phyloP scores from a whole-genome alignment of 208 protist genomes.

The Tetramitus jugosus region DNA sequence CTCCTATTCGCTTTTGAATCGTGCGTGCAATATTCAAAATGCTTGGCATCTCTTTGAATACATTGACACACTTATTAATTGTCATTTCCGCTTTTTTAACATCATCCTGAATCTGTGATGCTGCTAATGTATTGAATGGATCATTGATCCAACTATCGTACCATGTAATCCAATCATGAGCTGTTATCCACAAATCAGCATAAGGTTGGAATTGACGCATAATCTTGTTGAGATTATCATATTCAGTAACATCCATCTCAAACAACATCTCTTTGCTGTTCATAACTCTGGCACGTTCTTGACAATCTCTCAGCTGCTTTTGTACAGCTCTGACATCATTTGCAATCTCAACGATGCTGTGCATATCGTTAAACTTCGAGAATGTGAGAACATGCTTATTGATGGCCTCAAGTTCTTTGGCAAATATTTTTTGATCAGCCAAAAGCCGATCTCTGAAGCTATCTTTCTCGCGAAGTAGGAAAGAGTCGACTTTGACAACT shows the following conservation, averaged over 20 bases:
- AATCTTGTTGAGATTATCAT: slow-evolving; percentile 68
- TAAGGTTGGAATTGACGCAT: slow-evolving; percentile 89
- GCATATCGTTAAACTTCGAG: slow-evolving; percentile 68
- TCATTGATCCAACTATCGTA: slow-evolving; percentile 65
- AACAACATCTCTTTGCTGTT: slow-evolving; percentile 88
- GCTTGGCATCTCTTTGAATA: slow-evolving; percentile 61
- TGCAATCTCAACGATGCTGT: slow-evolving; percentile 70
- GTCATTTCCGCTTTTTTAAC: slow-evolving; percentile 59
- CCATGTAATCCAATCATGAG: slow-evolving; percentile 67
- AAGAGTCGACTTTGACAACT: slow-evolving; percentile 48
- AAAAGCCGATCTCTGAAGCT: slow-evolving; percentile 40
- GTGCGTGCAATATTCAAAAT: slow-evolving; percentile 71
- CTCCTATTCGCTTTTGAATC: slow-evolving; percentile 73
- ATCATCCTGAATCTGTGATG: slow-evolving; percentile 73
- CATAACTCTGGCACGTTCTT: slow-evolving; percentile 74
- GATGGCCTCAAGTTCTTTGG: slow-evolving; percentile 69
- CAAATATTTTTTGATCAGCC: slow-evolving; percentile 71
- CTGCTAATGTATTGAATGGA: slow-evolving; percentile 67
- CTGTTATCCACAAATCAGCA: slow-evolving; percentile 81
- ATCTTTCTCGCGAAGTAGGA: slow-evolving; percentile 39
- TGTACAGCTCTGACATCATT: slow-evolving; percentile 65
- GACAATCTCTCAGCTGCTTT: slow-evolving; percentile 65
- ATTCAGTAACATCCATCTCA: slow-evolving; percentile 70
- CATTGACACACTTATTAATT: slow-evolving; percentile 69
- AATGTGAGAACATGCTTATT: slow-evolving; percentile 49